Evolutionary conservation across 2,329 filamentous ascomycete species (phyloP), one percentile per base, ranked within the genome.

Genomic region (Aspergillus pseudoterreus): DNA sequence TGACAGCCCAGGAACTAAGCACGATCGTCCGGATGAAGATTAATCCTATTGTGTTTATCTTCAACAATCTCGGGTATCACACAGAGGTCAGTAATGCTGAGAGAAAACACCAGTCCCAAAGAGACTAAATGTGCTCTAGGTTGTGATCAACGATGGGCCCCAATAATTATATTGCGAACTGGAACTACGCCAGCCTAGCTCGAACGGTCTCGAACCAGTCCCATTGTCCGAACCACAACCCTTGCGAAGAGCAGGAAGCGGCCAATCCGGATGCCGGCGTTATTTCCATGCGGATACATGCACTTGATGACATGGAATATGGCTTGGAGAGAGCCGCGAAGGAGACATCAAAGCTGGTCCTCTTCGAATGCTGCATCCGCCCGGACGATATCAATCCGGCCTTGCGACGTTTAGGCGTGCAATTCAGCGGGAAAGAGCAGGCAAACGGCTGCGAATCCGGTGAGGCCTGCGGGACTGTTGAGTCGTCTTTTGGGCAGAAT

Each of bases 1-100:
- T 95, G 52, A 92, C 89, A 0, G 87, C 81, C 0, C 90, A 95
- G 68, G 90, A 92, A 71, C 69, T 95, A 57, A 87, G 83, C 66
- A 94, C 89, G 3, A 92, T 95, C 78, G 82, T 95, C 55, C 81
- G 84, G n/a, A 82, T 87, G 49, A 76, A 78, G 14, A 74, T 92
- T 43, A 83, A 85, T 54, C 80, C 87, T n/a, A 90, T 90, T 64
- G 84, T 94, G 55, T 90, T 94, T 67, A 75, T 92, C 52, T 85
- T 94, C 57, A 88, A 86, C 77, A 92, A 92, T 68, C 82, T 90
- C 22, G 90, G 90, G 4, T 95, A 87, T 72, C 92, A 88, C 6
- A 91, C 92, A 65, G 90, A 95, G 73, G 51, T 49, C 24, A 27
- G 24, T 27, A 6, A 27, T 9, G 24, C 24, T 6, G 24, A 27